These are phyloP conservation scores for Neofusicoccum umdonicola DNA, from an alignment of 2,329 filamentous ascomycete genomes.

Conservation along the genomic window DNA sequence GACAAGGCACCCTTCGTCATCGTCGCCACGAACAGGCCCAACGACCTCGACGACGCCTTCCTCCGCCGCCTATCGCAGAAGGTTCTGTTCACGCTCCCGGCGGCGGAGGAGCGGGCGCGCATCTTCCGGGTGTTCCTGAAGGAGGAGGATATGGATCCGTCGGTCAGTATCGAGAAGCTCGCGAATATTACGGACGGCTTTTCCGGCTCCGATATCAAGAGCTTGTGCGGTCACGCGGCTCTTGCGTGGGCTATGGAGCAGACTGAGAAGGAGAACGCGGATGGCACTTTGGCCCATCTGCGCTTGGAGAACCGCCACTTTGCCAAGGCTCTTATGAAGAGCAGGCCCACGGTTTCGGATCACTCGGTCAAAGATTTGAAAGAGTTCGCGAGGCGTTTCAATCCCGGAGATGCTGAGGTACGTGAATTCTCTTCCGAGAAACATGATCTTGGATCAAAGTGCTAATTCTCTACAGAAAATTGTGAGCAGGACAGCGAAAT, in stretches of 20 bases:
- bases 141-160: neutral
- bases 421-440: no score
- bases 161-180: neutral
- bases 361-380: neutral
- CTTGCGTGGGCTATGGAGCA: neutral
- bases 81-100: neutral
- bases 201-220: neutral
- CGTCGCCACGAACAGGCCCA: slow-evolving; percentile 2
- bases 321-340: neutral
- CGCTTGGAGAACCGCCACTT: neutral
- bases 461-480: no score
- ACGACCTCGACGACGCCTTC: slow-evolving; percentile 7
- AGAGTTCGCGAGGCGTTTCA: neutral
- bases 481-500: no score
- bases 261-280: neutral
- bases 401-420: no score
- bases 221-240: neutral
- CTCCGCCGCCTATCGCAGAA: neutral
- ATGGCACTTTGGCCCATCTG: neutral
- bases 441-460: no score
- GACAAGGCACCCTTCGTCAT: neutral
- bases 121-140: neutral
- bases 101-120: neutral
- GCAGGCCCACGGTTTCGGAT: neutral
- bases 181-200: neutral